Percentiles rank a stretch among this genome's conserved stretches.
These are phyloP conservation scores for Smittium culicis DNA, from an alignment of 371 early-diverging fungal species.

Conservation along the genomic window DNA sequence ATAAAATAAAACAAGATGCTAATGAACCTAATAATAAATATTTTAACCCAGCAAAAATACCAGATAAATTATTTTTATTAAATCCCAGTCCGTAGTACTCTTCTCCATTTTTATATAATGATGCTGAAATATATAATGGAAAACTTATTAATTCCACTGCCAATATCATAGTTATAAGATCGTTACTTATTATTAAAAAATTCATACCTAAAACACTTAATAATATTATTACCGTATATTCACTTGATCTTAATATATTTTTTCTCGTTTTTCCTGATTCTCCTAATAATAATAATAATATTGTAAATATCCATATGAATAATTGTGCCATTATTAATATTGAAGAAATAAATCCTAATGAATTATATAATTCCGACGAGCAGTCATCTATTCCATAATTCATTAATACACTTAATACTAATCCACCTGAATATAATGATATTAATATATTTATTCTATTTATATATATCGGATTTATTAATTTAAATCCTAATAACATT, in stretches of 20 bases:
- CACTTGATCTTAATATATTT: constrained; percentile 29
- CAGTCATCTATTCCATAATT: constrained; percentile 2
- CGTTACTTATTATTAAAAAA: constrained; percentile 33
- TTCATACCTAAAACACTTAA: constrained; percentile 30
- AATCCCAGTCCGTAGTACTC: constrained; percentile 17
- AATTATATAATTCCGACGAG: constrained; percentile 5
- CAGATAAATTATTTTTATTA: constrained; percentile 13
- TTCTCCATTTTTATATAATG: constrained; percentile 32
- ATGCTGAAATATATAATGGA: constrained; percentile 32
- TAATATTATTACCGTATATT: constrained; percentile 32
- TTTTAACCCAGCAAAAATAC: constrained; percentile 36
- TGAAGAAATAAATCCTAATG: constrained; percentile 3
- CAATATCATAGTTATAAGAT: constrained; percentile 26
- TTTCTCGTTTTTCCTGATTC: constrained; percentile 32
- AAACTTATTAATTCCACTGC: constrained; percentile 32
- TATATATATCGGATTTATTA: constrained; percentile 3
- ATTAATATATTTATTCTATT: constrained; percentile 10
- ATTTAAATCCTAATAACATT: constrained; percentile 8
- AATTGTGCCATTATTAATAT: constrained; percentile 12
- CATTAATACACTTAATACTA: constrained; percentile 2
- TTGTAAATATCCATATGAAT: constrained; percentile 17
- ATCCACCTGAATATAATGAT: constrained; percentile 5
- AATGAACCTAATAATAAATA: constrained; percentile 35
- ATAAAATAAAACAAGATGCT: constrained; percentile 29
- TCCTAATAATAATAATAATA: constrained; percentile 20